These are phyloP conservation scores for Hippophae gyantsensis DNA, from an alignment of 306 rosid genomes.

Conservation along the genomic window DNA sequence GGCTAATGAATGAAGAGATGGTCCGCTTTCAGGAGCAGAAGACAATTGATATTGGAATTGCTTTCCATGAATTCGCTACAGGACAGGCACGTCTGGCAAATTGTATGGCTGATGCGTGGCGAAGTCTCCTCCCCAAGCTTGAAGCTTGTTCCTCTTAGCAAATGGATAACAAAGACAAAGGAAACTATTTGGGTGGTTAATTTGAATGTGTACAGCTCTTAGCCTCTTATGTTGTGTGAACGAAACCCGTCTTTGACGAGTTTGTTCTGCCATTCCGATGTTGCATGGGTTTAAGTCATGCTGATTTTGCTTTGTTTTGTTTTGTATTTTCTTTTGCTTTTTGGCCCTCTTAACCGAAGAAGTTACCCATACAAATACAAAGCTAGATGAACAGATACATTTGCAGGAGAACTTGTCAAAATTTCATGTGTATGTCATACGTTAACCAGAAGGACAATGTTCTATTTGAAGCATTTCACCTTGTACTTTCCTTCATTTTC, in stretches of 20 bases:
- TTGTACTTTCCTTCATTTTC: too few species aligned
- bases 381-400: conserved; percentile 19
- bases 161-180: conserved; percentile 13
- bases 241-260: conserved; percentile 14
- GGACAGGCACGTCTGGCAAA: conserved; percentile 93
- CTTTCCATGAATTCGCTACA: conserved; percentile 93
- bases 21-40: conserved; percentile 88
- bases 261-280: conserved; percentile 28
- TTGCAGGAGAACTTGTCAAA: conserved; percentile 6
- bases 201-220: conserved; percentile 26
- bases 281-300: conserved; percentile 11
- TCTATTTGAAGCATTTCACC: too few species aligned
- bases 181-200: conserved; percentile 2
- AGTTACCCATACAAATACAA: conserved; percentile 38
- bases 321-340: conserved; percentile 3
- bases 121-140: conserved; percentile 92
- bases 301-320: conserved; percentile 1
- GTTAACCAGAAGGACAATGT: too few species aligned
- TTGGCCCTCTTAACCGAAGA: too few species aligned
- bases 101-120: conserved; percentile 82
- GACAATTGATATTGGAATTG: conserved; percentile 79
- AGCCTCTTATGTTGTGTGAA: conserved; percentile 31
- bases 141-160: conserved; percentile 46
- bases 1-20: conserved; percentile 78
- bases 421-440: neutral